Conservation (phyloP, 1,284 basidiomycete species). For the Puccinia polysora region DNA sequence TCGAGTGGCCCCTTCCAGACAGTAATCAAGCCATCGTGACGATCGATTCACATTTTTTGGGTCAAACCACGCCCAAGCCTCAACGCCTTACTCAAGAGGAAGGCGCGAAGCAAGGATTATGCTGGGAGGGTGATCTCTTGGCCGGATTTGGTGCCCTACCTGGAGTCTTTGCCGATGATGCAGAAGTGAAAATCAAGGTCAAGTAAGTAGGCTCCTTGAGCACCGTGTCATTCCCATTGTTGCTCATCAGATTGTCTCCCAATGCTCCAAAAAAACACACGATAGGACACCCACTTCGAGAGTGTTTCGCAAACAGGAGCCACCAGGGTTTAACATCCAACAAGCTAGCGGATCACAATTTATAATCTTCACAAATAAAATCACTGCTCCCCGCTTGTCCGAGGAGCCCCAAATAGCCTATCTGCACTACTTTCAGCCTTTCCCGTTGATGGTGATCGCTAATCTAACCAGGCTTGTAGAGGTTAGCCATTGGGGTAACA, state of each 20-base stretch:
- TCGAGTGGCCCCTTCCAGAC: constrained; percentile 26
- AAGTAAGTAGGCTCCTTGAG: no score
- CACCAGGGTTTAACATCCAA: constrained; percentile 32
- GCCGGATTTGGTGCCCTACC: constrained; percentile 38
- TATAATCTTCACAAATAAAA: constrained; percentile 26
- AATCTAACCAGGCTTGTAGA: constrained; percentile 73
- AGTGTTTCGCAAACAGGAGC: constrained; percentile 8
- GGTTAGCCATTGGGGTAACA: constrained; percentile 94
- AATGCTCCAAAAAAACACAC: background rate
- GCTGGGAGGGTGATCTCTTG: constrained; percentile 43
- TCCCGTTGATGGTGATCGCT: constrained; percentile 71
- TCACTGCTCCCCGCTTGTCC: background rate
- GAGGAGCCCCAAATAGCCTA: constrained; percentile 62
- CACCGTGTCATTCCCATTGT: no score
- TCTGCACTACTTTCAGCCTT: constrained; percentile 75
- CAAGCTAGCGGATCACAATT: constrained; percentile 15
- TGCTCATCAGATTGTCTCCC: background rate
- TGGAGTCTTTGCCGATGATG: constrained; percentile 11
- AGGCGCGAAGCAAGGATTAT: constrained; percentile 30
- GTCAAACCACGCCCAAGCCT: constrained; percentile 29
- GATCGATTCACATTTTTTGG: constrained; percentile 27
- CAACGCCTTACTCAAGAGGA: constrained; percentile 18
- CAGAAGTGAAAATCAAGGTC: constrained; percentile 34
- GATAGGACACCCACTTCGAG: constrained; percentile 28
- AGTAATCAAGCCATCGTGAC: constrained; percentile 14